Evolutionary conservation across 2,329 filamentous ascomycete genomes (phyloP).

Genomic region (Zymoseptoria crescenta): DNA sequence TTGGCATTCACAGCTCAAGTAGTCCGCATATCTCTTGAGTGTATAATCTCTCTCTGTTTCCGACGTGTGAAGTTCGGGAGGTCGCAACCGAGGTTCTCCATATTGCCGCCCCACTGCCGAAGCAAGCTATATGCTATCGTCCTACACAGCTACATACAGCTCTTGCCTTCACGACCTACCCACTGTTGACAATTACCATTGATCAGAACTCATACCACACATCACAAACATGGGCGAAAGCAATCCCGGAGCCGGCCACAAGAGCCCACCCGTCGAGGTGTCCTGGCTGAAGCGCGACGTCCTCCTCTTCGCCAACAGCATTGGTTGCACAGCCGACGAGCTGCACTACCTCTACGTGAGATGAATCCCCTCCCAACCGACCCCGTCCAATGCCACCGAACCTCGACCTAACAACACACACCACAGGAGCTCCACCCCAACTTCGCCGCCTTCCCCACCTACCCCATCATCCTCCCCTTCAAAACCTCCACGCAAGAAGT

Average conservation of each 20-base stretch:
- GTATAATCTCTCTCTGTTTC: background rate
- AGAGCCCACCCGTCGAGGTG: constrained; percentile 68
- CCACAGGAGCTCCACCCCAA: constrained; percentile 73
- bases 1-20: too few species aligned
- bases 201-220: background rate
- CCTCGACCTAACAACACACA: constrained; percentile 6
- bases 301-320: constrained; percentile 82
- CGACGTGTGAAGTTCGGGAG: background rate
- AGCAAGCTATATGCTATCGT: background rate
- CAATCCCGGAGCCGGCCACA: constrained; percentile 58
- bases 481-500: constrained; percentile 63
- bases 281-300: constrained; percentile 66
- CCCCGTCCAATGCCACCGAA: background rate
- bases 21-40: too few species aligned
- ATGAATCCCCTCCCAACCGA: constrained; percentile 1
- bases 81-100: background rate
- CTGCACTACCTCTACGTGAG: constrained; percentile 85
- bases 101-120: background rate
- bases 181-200: background rate
- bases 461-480: constrained; percentile 76
- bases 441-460: constrained; percentile 84
- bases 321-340: constrained; percentile 77
- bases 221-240: constrained; percentile 12
- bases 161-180: background rate
- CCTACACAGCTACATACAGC: too few species aligned